A percentile compares a stretch with the other conserved stretches of the same genome.
phyloP scores from a whole-genome alignment of 2,329 filamentous ascomycete species.

The Coleophoma eucalyptorum region DNA sequence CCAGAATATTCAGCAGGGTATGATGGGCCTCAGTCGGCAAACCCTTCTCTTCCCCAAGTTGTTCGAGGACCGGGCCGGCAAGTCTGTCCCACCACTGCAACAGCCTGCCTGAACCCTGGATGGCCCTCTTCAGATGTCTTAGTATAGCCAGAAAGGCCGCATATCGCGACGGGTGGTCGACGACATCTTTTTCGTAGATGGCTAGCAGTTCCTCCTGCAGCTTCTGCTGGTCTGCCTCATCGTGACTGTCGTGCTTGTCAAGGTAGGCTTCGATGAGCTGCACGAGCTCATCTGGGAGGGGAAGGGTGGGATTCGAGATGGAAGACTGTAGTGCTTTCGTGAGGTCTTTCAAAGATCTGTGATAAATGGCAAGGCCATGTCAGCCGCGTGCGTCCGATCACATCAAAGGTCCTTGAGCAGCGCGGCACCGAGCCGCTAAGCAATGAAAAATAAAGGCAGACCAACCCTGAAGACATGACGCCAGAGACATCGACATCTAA shows the following conservation, averaged over 20 bases:
- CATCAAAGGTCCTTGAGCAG: neutral
- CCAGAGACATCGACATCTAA: neutral
- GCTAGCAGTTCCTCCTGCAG: conserved; percentile 69
- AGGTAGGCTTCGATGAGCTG: conserved; percentile 63
- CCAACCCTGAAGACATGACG: conserved; percentile 1
- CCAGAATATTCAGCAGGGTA: conserved; percentile 61
- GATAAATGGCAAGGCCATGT: neutral
- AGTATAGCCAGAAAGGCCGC: conserved; percentile 68
- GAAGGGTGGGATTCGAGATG: conserved; percentile 46
- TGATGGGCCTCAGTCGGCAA: conserved; percentile 61
- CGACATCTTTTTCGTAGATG: conserved; percentile 63
- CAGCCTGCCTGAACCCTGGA: conserved; percentile 59
- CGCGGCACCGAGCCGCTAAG: neutral
- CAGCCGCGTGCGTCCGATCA: neutral
- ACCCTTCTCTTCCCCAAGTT: conserved; percentile 57
- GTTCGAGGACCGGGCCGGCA: conserved; percentile 50
- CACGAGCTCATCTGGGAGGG: conserved; percentile 63
- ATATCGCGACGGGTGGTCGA: conserved; percentile 49
- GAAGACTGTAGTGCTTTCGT: conserved; percentile 51
- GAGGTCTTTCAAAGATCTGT: conserved; percentile 49
- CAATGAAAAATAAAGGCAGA: neutral
- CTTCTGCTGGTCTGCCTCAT: conserved; percentile 65
- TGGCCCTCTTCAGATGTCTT: conserved; percentile 57
- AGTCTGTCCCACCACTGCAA: conserved; percentile 70
- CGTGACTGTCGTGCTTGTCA: conserved; percentile 61